Conservation (phyloP, 257 asterid species). For the Thymus mandschuricus region DNA sequence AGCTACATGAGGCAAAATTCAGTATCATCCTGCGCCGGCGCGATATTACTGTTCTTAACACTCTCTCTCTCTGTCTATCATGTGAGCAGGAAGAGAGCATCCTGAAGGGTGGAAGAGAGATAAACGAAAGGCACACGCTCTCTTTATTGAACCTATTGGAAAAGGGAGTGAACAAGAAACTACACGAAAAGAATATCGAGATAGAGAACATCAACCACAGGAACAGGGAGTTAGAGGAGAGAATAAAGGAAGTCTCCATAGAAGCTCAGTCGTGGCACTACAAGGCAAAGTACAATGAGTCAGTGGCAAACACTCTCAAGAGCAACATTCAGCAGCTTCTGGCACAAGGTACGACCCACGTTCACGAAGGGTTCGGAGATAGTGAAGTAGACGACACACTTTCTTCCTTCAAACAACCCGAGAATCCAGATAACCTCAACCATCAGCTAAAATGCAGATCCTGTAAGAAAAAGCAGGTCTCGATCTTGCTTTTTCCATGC, state of each 20-base stretch:
- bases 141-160: constrained; percentile 52
- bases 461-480: constrained; percentile 46
- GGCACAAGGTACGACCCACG: constrained; percentile 49
- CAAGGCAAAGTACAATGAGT: constrained; percentile 63
- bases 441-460: constrained; percentile 46
- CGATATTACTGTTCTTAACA: background rate
- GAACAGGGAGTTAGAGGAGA: constrained; percentile 64
- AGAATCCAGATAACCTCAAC: constrained; percentile 9
- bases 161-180: constrained; percentile 44
- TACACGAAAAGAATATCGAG: constrained; percentile 57
- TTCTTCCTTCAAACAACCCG: constrained; percentile 44
- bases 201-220: constrained; percentile 51
- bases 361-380: constrained; percentile 65
- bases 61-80: constrained; percentile 9
- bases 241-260: constrained; percentile 51
- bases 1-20: background rate
- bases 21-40: background rate
- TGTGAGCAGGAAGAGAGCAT: constrained; percentile 53
- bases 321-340: constrained; percentile 56
- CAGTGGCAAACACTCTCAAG: constrained; percentile 50
- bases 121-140: constrained; percentile 50
- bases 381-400: constrained; percentile 58
- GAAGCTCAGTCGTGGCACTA: constrained; percentile 72
- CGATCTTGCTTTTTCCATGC: constrained; percentile 57
- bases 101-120: constrained; percentile 51